Base-by-base conservation (phyloP, 2,329 filamentous ascomycete genomes). In the Coleophoma cylindrospora region DNA sequence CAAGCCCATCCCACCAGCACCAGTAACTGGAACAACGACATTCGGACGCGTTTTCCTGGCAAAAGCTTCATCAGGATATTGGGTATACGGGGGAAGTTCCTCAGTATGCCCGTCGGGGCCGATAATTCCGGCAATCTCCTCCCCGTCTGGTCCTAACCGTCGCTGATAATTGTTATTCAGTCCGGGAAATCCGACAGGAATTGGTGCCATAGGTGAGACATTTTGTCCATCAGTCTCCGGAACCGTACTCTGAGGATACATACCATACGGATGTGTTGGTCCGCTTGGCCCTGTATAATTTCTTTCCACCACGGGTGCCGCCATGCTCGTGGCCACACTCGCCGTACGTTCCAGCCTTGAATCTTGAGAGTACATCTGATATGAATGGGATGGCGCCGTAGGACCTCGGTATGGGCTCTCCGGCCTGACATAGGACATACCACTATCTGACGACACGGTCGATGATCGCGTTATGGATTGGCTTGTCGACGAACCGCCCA, bases 31-130 rank as follows among this genome's bases (percentile, higher is more conserved):
- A 53, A 13, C 54, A 37, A 45, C 47, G 45, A 58, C 60, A n/a
- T 63, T 57, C 17, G 66, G 64, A 15, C 66, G 58, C 45, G 70
- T 67, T 61, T 79, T 90, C 74, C 67, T 79, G 64, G 64, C 78
- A 68, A 70, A 84, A 0, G 74, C 74, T 50, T 89, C 86, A 47
- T 95, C 88, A 2, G 91, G 89, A 67, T 95, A 96, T 65, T 90
- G 79, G 13, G 89, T 89, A 64, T 97, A 97, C 1, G 92, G 92
- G 12, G 92, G 92, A 15, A 96, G 73, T 66, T 95, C 89, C 68
- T 97, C 92, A 1, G 87, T 86, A 64, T 96, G 91, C 1, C 91
- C 91, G 61, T 95, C 83, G 0, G 87, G 88, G 1, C 91, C 91
- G 47, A 96, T 86, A 48, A 96, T 81, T 64, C 91, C 91, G 43